Conservation (phyloP, 2,329 filamentous ascomycete genomes). For the Scopulariopsis brevicaulis region DNA sequence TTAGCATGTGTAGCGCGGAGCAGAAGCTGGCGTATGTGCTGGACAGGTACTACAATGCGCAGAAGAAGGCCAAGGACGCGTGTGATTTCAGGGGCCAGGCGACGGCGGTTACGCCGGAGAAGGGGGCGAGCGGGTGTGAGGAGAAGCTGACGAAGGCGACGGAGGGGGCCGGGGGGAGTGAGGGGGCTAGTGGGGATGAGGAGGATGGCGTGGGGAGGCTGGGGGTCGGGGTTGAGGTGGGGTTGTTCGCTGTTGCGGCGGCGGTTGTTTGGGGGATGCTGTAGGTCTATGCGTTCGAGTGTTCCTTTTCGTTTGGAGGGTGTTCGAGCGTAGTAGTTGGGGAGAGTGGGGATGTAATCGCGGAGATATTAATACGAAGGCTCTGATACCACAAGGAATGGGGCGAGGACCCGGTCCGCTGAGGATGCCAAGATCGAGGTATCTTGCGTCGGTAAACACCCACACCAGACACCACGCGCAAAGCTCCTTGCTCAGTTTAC, state of each 20-base stretch:
- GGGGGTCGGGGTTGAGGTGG: background rate
- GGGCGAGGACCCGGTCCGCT: too few species aligned
- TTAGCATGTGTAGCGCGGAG: slow-evolving; percentile 62
- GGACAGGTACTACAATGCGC: slow-evolving; percentile 55
- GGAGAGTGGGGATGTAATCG: background rate
- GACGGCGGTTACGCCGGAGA: slow-evolving; percentile 33
- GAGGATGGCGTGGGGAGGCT: background rate
- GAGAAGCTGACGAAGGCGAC: slow-evolving; percentile 49
- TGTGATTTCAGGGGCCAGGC: slow-evolving; percentile 66
- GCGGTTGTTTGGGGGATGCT: background rate
- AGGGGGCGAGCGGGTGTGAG: slow-evolving; percentile 41
- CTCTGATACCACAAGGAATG: too few species aligned
- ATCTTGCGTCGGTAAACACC: too few species aligned
- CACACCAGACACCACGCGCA: too few species aligned
- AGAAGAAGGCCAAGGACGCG: slow-evolving; percentile 38
- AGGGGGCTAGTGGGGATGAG: background rate
- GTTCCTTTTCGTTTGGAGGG: background rate
- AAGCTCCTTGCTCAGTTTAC: too few species aligned
- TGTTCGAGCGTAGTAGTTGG: background rate
- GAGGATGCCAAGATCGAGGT: too few species aligned
- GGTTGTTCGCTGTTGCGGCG: background rate
- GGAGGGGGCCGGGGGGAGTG: background rate
- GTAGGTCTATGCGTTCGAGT: background rate
- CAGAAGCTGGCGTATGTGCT: slow-evolving; percentile 66
- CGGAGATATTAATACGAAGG: too few species aligned